Evolutionary conservation across 768 basidiomycete genomes (phyloP), one percentile per base, ranked within the genome.

Genomic region (Saitozyma podzolica): DNA sequence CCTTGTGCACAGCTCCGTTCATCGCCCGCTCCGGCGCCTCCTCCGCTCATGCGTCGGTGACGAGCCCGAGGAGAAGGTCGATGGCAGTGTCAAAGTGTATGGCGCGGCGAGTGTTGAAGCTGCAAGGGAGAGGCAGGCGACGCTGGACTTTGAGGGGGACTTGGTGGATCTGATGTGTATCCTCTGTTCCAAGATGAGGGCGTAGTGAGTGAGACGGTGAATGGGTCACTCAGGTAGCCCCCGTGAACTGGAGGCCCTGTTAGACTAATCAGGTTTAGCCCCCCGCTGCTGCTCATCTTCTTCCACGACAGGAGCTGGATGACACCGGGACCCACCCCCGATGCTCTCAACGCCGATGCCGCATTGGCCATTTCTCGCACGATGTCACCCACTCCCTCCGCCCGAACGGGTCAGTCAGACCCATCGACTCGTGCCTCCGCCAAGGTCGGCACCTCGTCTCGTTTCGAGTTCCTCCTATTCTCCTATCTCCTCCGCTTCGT

Each of bases 401-500:
- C 86, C 60, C 80, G 79, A 7, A 88, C 86, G 3, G 80, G 85
- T 41, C 85, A 81, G 40, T 86, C 85, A 10, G 83, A 80, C 45
- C 67, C 74, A 9, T 82, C 81, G 11, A 74, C 79, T 13, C 78
- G 83, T 6, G 59, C 55, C 9, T 48, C 69, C 11, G 29, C 19
- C 7, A 20, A 29, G 2, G 52, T 40, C 40, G 3, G 17, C n/a
- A 42, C 41, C 11, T 37, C 54, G 9, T 48, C 42, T 50, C 92
- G 95, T 80, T 95, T 95, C 73, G 94, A 98, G 75, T 97, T 96
- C 74, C 85, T 95, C 39, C 83, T 97, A 11, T 96, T 97, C 83
- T 91, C 94, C 74, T 95, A 95, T 73, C 87, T 98, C 42, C 86
- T 98, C 9, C 90, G 92, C 0, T 97, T 93, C 75, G 89, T 93